These are phyloP conservation scores for Leccinellum luteum DNA, from an alignment of 768 basidiomycete genomes.

Conservation along the genomic window DNA sequence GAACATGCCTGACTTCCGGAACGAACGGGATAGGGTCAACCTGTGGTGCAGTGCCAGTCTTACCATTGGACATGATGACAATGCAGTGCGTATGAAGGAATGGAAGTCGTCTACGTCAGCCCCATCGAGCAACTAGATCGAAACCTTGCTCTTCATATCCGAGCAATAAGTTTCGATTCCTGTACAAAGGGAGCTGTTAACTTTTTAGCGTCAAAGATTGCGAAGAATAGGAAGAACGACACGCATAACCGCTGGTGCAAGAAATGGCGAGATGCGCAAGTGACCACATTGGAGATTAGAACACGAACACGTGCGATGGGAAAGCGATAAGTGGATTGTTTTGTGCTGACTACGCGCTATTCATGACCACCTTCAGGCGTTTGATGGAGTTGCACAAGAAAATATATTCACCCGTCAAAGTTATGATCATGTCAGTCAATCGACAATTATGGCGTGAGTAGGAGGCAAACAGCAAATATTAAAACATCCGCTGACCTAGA, in stretches of 20 bases:
- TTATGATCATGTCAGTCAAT: not conserved
- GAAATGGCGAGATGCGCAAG: not conserved
- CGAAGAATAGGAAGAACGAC: not conserved
- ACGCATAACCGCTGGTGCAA: not conserved
- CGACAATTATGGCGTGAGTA: not conserved
- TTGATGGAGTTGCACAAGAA: not conserved
- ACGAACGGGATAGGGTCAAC: not conserved
- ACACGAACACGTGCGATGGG: not conserved
- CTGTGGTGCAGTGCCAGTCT: conserved; percentile 2
- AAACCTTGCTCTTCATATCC: conserved; percentile 1
- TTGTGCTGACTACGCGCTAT: not conserved
- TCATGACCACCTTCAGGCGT: no score
- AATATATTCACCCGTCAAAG: not conserved
- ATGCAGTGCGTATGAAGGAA: conserved; percentile 14
- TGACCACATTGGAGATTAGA: conserved; percentile 8
- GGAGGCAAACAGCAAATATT: not conserved
- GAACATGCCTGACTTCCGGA: not conserved
- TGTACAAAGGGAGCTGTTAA: not conserved
- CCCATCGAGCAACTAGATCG: not conserved
- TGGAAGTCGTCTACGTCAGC: conserved; percentile 16
- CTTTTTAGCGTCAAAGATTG: not conserved
- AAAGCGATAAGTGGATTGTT: not conserved
- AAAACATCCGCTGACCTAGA: no score
- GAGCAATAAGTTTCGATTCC: not conserved
- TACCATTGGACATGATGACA: conserved; percentile 1